phyloP scores from a whole-genome alignment of 192 early-diverging fungal species.

The Jimgerdemannia lactiflua region DNA sequence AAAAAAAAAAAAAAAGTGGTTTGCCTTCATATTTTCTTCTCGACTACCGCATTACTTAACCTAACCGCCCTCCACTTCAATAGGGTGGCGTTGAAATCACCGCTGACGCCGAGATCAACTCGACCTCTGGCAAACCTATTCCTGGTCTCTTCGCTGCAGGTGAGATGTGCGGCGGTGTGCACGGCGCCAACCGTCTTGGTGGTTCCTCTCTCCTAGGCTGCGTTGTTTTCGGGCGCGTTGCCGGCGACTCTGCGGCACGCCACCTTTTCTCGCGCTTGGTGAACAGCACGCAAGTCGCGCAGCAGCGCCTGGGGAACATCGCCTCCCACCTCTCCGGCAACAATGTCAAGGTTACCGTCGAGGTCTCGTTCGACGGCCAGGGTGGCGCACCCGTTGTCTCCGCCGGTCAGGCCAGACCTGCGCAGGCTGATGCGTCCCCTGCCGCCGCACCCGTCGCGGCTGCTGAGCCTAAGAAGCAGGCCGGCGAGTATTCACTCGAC shows the following conservation, averaged over 20 bases:
- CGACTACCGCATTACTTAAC: not conserved
- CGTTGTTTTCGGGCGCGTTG: constrained; percentile 94
- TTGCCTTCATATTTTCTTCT: not conserved
- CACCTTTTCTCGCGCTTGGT: constrained; percentile 59
- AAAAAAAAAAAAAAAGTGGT: constrained; percentile 2
- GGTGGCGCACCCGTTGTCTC: constrained; percentile 20
- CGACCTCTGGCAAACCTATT: constrained; percentile 50
- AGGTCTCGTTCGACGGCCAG: constrained; percentile 36
- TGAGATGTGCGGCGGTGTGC: constrained; percentile 95
- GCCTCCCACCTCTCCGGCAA: constrained; percentile 56
- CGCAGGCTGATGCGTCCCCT: constrained; percentile 33
- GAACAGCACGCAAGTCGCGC: constrained; percentile 42
- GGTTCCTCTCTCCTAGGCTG: constrained; percentile 93
- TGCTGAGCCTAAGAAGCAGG: constrained; percentile 23
- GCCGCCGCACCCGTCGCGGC: constrained; percentile 18
- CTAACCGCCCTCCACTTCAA: constrained; percentile 30
- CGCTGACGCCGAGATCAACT: constrained; percentile 61
- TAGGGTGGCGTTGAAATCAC: constrained; percentile 85
- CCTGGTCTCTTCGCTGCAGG: constrained; percentile 88
- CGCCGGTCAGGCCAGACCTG: constrained; percentile 20
- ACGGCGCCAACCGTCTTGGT: constrained; percentile 95
- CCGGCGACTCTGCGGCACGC: constrained; percentile 67
- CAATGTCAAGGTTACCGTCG: constrained; percentile 62
- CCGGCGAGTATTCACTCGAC: constrained; percentile 54
- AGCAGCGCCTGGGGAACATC: constrained; percentile 64